Evolutionary conservation across 23 red algal genomes (phyloP), one percentile per base, ranked within the genome.

Genomic region (Pyropia haitanensis): DNA sequence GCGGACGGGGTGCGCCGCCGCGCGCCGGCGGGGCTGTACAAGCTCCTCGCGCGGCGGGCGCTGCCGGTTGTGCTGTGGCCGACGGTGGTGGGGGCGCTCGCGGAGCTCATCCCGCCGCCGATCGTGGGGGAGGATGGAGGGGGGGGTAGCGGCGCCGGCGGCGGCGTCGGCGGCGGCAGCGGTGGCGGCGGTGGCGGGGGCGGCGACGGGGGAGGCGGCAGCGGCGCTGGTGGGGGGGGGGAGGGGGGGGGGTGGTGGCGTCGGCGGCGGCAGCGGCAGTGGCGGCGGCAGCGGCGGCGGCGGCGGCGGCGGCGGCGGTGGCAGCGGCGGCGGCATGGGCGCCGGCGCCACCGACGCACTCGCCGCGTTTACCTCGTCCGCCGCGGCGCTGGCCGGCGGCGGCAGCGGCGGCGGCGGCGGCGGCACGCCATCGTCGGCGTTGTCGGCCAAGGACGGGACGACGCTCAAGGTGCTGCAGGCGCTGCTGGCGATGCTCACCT

Each of bases 381-480:
- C 20, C 5, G 55, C 55, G 4, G 55, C 55, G 55, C 39, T 46
- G 7, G 39, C 39, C 0, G 39, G 39, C 39, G 39, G 39, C 10
- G 39, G 39, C n/a, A n/a, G n/a, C 39, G 39, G 39, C 39, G 39
- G 39, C 39, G 39, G 0, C 5, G 31, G 31, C 31, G 31, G 3
- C 6, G 31, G 31, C 31, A 10, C 39, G 39, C 39, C 39, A 9
- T 46, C 39, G 39, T 46, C 39, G 39, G 39, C 39, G 39, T 9
- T 46, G 39, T 46, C 39, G 8, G 39, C 39, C 39, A 46, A 46
- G 53, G 83, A 79, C 53, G 53, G 49, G 51, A 14, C 77, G 22
- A 79, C 83, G 2, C 30, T 88, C 23, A 88, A 88, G 19, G 59
- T 88, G 18, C 61, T 88, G 25, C 74, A 88, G 61, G 73, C 53